Conservation (phyloP, 2,329 filamentous ascomycete genomes). For the Madurella fahalii region DNA sequence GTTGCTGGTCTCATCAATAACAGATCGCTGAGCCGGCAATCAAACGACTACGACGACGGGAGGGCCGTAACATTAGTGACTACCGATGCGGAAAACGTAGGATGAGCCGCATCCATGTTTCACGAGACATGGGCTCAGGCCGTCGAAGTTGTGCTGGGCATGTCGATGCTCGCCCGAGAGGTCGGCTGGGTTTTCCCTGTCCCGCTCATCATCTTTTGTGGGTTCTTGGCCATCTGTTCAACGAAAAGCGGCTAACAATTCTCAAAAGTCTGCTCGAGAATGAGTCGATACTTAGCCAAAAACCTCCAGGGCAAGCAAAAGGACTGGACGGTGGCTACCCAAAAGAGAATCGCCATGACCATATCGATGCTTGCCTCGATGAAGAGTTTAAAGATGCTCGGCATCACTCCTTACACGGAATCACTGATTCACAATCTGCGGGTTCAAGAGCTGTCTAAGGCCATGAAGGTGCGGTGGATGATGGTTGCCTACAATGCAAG, state of each 20-base stretch:
- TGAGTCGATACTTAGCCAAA: conserved; percentile 39
- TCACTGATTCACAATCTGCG: conserved; percentile 28
- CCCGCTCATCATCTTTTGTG: conserved; percentile 40
- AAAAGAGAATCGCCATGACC: conserved; percentile 36
- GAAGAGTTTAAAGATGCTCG: conserved; percentile 41
- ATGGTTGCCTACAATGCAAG: conserved; percentile 39
- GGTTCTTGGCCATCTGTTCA: conserved; percentile 16
- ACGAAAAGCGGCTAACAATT: too few species aligned
- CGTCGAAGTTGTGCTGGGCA: conserved; percentile 40
- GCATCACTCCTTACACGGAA: conserved; percentile 26
- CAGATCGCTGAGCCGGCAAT: background rate
- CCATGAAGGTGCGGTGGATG: conserved; percentile 37
- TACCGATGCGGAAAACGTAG: conserved; percentile 37
- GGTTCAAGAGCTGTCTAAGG: conserved; percentile 31
- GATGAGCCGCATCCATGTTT: conserved; percentile 32
- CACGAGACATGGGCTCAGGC: conserved; percentile 42
- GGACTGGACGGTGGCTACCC: conserved; percentile 39
- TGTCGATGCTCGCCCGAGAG: conserved; percentile 35
- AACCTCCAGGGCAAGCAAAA: conserved; percentile 35
- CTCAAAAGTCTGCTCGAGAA: conserved; percentile 37
- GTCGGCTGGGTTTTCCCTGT: conserved; percentile 42
- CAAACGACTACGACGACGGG: conserved; percentile 28
- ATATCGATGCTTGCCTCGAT: conserved; percentile 34
- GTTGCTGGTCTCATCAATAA: conserved; percentile 2
- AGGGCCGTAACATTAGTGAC: conserved; percentile 38